Conservation (phyloP, 2,329 filamentous ascomycete genomes). For the Aspergillus latus region DNA sequence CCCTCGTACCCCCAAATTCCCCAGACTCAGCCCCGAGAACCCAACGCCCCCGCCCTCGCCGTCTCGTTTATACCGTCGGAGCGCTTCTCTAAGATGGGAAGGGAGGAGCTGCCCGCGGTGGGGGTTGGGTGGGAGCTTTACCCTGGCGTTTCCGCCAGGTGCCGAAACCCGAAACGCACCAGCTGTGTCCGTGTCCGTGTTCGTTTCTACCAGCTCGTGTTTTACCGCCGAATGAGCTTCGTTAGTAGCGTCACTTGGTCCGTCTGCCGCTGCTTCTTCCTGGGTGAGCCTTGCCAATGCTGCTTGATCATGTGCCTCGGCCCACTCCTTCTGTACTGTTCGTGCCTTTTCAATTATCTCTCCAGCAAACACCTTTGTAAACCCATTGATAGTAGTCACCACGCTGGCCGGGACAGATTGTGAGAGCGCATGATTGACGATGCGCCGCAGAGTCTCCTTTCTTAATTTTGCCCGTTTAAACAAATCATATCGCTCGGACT, state of each 20-base stretch:
- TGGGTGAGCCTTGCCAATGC: conserved; percentile 57
- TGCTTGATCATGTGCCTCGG: conserved; percentile 52
- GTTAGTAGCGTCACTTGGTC: background rate
- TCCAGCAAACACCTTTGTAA: conserved; percentile 66
- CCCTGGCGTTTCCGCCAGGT: conserved; percentile 1
- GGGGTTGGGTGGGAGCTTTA: conserved; percentile 44
- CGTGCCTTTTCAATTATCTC: conserved; percentile 65
- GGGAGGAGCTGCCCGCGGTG: conserved; percentile 50
- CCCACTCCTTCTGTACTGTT: conserved; percentile 58
- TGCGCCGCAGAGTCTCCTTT: conserved; percentile 52
- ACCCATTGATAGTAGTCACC: conserved; percentile 63
- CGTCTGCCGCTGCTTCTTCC: conserved; percentile 48
- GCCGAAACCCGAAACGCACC: conserved; percentile 15
- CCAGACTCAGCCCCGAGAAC: conserved; percentile 49
- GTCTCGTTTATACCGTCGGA: conserved; percentile 50
- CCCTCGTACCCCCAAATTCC: conserved; percentile 45
- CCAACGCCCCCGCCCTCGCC: conserved; percentile 51
- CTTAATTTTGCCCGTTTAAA: conserved; percentile 53
- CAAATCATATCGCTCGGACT: conserved; percentile 50
- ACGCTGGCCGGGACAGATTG: conserved; percentile 66
- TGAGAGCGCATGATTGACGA: conserved; percentile 67
- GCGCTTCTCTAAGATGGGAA: conserved; percentile 51
- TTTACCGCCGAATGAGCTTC: conserved; percentile 17
- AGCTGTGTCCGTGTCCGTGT: conserved; percentile 1
- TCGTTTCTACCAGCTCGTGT: conserved; percentile 25